Evolutionary conservation across 2,329 filamentous ascomycete genomes (phyloP), one percentile per base, ranked within the genome.

Genomic region (Pseudogymnoascus sp.): DNA sequence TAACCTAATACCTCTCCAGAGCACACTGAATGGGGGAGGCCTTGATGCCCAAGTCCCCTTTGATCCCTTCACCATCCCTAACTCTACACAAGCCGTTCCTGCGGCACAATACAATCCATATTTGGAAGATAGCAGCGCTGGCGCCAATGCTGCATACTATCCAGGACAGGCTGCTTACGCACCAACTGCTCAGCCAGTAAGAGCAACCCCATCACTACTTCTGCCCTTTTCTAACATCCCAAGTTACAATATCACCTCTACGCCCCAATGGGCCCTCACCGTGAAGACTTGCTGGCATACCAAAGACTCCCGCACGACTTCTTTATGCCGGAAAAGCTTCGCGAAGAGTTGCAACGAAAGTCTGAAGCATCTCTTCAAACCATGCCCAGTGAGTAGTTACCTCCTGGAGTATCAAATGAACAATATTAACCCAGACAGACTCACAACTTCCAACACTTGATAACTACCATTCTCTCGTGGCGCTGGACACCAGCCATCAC

Each of bases 211-310:
- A 7, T 38, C 15, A 60, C 25, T 15, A 28, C 12, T 6, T 30
- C 28, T 58, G 47, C 39, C 18, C 50, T n/a, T 61, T 57, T 62
- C 69, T 71, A 59, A 71, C 61, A 18, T 53, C 6, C 61, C n/a
- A 63, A 88, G 85, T 82, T 91, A 5, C 89, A 93, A 77, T 96
- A 97, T 72, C 94, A 99, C 73, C 81, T 96, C 11, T 99, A 99
- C 73, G 90, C 91, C 33, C 91, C 92, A 0, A 82, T 92, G 61
- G 91, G 90, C 5, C 86, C 90, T n/a, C 84, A 91, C 71, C 84
- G 86, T 63, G 89, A 93, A 64, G 91, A 91, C 65, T 79, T 96
- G 30, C 80, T 89, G 66, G 85, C 88, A 2, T 96, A 96, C 70
- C 93, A 99, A 71, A 85, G 90, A 62, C 87, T 88, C 62, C 86